A percentile compares a stretch with the other conserved stretches of the same genome.
Conservation (phyloP, 2,329 filamentous ascomycete species). For the Arthroderma sp. region DNA sequence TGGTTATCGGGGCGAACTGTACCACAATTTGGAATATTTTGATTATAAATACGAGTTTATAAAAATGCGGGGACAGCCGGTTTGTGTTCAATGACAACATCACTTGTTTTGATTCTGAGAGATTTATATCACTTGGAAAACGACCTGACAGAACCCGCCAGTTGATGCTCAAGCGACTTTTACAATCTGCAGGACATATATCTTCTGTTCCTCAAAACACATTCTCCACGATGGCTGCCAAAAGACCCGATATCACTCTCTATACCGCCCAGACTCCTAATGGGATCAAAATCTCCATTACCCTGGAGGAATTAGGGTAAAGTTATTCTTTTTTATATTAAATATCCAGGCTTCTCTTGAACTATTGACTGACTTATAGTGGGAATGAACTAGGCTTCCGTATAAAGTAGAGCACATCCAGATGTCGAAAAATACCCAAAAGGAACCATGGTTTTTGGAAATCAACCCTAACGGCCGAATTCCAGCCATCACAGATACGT, state of each 20-base stretch:
- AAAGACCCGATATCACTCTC: constrained; percentile 54
- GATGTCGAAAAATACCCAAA: constrained; percentile 65
- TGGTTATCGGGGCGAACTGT: too few species aligned
- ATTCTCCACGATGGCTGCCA: constrained; percentile 7
- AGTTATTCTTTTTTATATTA: background rate
- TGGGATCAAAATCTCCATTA: constrained; percentile 78
- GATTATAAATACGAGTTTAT: too few species aligned
- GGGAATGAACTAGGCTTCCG: constrained; percentile 38
- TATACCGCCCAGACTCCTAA: constrained; percentile 79
- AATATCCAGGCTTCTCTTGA: background rate
- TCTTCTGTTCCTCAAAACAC: background rate
- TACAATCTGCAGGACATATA: constrained; percentile 8
- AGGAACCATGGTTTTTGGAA: constrained; percentile 73
- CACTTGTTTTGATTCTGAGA: too few species aligned
- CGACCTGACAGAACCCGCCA: too few species aligned
- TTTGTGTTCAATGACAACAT: too few species aligned
- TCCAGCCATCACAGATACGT: constrained; percentile 70
- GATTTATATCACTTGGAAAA: too few species aligned
- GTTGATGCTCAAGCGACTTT: constrained; percentile 6
- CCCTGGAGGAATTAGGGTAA: constrained; percentile 65
- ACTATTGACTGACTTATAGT: constrained; percentile 9
- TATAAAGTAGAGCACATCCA: constrained; percentile 64
- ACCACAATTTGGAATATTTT: too few species aligned
- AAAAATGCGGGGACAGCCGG: too few species aligned
- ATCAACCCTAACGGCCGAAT: constrained; percentile 93